phyloP scores from a whole-genome alignment of 73 alveolate genomes.

The Paramecium octaurelia region DNA sequence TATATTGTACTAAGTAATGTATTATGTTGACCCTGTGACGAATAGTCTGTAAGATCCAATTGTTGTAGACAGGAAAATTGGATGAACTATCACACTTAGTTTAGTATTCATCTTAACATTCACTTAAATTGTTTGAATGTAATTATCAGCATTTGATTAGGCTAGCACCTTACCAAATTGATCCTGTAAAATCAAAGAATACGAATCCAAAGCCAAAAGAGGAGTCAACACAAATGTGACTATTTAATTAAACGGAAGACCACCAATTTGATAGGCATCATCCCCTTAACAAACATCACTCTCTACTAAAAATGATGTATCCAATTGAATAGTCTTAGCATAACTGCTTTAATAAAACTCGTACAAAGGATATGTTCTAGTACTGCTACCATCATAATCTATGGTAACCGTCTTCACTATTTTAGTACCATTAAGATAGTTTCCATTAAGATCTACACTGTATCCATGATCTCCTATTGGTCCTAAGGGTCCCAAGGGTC shows the following conservation, averaged over 20 bases:
- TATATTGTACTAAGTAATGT: constrained; percentile 11
- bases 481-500: constrained; percentile 55
- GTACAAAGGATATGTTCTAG: constrained; percentile 6
- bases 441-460: constrained; percentile 36
- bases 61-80: neutral
- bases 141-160: neutral
- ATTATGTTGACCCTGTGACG: constrained; percentile 58
- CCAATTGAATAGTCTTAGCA: neutral
- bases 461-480: constrained; percentile 66
- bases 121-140: constrained; percentile 14
- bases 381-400: constrained; percentile 46
- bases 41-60: constrained; percentile 4
- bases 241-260: neutral
- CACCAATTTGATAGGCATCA: neutral
- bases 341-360: neutral
- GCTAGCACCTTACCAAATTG: constrained; percentile 12
- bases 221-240: constrained; percentile 44
- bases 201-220: neutral
- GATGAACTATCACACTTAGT: neutral
- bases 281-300: neutral
- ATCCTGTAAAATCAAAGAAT: neutral
- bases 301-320: constrained; percentile 13
- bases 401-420: constrained; percentile 49
- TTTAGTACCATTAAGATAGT: neutral
- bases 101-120: neutral